Base-by-base conservation (phyloP, 768 basidiomycete genomes). In the Psilocybe azurescens region DNA sequence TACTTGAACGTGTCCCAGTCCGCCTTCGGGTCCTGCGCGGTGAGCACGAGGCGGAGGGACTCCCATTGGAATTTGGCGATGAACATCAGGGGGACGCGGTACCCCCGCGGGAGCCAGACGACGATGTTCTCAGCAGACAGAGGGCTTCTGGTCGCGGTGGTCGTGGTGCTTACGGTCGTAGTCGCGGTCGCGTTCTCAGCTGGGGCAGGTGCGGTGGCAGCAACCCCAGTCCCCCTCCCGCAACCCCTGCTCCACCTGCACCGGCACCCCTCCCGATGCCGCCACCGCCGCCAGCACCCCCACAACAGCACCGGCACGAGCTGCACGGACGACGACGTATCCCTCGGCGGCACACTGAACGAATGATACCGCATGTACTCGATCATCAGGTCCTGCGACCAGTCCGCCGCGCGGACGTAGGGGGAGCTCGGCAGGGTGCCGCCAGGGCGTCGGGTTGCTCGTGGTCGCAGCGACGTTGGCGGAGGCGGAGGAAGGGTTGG, bases 11-110 rank as follows among this genome's bases (percentile, higher is more conserved):
- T 70, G 0, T 73, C 70, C 82, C 82, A 83, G 59, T 83, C 81
- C 39, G 67, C 65, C 24, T 72, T 67, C 3, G 74, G 70, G 24
- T 72, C 66, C 28, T 60, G 60, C 4, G 78, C 75, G 5, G 75
- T 77, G 54, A 81, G 61, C 10, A 82, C 79, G 30, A 83, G 74
- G 58, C 74, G 64, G 3, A 82, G 63, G 11, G 74, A 75, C 60
- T 77, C 77, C 80, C 80, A 83, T 56, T 75, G 75, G 60, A 79
- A 82, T 56, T 78, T 78, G 39, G 78, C 78, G 20, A 78, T 73
- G 67, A 81, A 83, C 73, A 83, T 75, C 16, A 83, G 66, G 0
- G 82, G 81, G 16, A 81, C 66, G 1, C 82, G 72, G 63, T 83
- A 83, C 9, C 69, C 74, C 6, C 76, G 66, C 10, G 81, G 82